These are phyloP conservation scores for Sclerotinia nivalis DNA, from an alignment of 2,329 filamentous ascomycete genomes.

Conservation along the genomic window DNA sequence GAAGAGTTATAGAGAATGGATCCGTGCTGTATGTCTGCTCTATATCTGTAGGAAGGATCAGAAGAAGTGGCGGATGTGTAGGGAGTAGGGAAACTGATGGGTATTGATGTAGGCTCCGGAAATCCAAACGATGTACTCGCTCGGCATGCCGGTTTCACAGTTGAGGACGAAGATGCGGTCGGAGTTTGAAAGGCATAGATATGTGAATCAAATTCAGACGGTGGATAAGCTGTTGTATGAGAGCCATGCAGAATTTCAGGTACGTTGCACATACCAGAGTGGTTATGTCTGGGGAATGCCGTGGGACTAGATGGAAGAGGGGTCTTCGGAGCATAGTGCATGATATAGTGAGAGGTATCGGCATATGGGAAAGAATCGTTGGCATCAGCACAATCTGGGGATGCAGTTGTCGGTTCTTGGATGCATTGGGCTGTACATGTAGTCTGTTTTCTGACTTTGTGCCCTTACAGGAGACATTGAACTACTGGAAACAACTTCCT, in stretches of 20 bases:
- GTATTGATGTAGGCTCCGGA: conserved; percentile 72
- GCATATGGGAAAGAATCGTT: background rate
- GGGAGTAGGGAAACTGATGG: conserved; percentile 8
- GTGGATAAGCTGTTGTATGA: conserved; percentile 90
- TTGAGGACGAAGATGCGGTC: conserved; percentile 93
- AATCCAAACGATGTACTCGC: conserved; percentile 95
- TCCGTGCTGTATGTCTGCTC: conserved; percentile 74
- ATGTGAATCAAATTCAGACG: conserved; percentile 82
- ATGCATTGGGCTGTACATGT: background rate
- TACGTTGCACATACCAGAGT: conserved; percentile 44
- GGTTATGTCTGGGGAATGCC: conserved; percentile 15
- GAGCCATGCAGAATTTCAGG: conserved; percentile 93
- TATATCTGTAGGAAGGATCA: background rate
- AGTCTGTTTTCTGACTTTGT: background rate
- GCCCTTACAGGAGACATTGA: conserved; percentile 80
- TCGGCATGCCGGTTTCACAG: conserved; percentile 82
- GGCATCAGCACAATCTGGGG: background rate
- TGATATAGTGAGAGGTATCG: background rate
- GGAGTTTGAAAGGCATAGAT: conserved; percentile 95
- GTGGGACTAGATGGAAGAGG: conserved; percentile 1
- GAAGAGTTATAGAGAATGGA: conserved; percentile 90
- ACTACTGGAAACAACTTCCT: conserved; percentile 97
- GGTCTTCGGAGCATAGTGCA: background rate
- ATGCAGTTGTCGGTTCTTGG: background rate
- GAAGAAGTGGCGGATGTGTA: background rate